Conservation (phyloP, 768 basidiomycete genomes). For the Tylopilus sp. region DNA sequence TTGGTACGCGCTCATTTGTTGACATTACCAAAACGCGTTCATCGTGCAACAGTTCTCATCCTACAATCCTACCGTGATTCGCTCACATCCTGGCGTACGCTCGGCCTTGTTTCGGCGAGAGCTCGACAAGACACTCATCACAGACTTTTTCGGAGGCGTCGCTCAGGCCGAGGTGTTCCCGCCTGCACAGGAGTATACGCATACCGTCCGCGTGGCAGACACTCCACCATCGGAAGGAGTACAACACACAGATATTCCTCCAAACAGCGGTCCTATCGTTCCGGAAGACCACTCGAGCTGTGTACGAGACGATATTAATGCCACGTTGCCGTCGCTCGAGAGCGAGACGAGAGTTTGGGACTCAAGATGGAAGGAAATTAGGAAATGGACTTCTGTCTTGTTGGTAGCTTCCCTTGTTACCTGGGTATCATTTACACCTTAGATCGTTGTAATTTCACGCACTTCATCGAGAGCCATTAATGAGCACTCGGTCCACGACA, state of each 20-base stretch:
- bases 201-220: background rate
- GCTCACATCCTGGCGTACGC: conserved; percentile 87
- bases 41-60: conserved; percentile 62
- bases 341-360: conserved; percentile 12
- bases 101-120: conserved; percentile 73
- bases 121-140: conserved; percentile 61
- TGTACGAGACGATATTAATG: background rate
- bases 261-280: background rate
- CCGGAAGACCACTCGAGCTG: background rate
- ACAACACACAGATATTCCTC: background rate
- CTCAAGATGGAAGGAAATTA: conserved; percentile 19
- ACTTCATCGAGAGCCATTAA: no score
- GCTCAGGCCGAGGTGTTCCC: conserved; percentile 71
- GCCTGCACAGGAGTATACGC: conserved; percentile 1
- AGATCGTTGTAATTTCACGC: conserved; percentile 2
- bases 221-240: background rate
- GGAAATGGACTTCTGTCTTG: conserved; percentile 30
- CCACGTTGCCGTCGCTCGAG: background rate
- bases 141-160: conserved; percentile 89
- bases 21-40: background rate
- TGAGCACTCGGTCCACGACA: no score
- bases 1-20: conserved; percentile 51
- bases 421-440: conserved; percentile 27
- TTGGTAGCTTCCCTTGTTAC: conserved; percentile 23
- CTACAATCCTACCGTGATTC: conserved; percentile 71